Conservation (phyloP, 2,329 filamentous ascomycete genomes). For the Pseudomassariella vexata region DNA sequence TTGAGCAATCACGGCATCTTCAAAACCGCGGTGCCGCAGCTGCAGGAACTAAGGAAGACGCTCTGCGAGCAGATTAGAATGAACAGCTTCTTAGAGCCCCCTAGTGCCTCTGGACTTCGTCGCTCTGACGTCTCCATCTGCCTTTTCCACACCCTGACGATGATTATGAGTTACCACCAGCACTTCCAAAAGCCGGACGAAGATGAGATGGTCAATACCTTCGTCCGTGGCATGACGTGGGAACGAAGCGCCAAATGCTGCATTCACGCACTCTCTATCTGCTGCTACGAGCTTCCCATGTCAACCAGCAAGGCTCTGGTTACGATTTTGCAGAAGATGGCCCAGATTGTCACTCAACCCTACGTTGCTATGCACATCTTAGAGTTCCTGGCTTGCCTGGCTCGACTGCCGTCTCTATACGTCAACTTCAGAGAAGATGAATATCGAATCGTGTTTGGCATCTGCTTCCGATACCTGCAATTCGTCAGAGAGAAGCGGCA, state of each 20-base stretch:
- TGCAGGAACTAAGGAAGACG: constrained; percentile 68
- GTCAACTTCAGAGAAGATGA: constrained; percentile 88
- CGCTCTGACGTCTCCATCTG: constrained; percentile 86
- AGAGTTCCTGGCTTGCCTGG: constrained; percentile 87
- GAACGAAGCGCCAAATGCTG: constrained; percentile 86
- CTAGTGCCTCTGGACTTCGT: constrained; percentile 69
- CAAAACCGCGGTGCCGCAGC: constrained; percentile 63
- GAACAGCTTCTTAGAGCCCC: constrained; percentile 76
- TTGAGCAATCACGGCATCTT: constrained; percentile 88
- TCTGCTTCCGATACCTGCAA: constrained; percentile 90
- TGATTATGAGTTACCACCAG: constrained; percentile 84
- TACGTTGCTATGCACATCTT: constrained; percentile 90
- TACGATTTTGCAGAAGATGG: constrained; percentile 86
- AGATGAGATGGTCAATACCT: constrained; percentile 82
- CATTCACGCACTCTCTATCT: constrained; percentile 90
- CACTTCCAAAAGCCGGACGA: constrained; percentile 79
- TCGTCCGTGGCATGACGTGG: constrained; percentile 79
- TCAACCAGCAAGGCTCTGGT: constrained; percentile 83
- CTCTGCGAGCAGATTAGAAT: constrained; percentile 79
- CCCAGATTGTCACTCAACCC: constrained; percentile 90
- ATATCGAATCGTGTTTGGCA: constrained; percentile 89
- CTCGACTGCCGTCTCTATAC: constrained; percentile 77
- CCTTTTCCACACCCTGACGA: constrained; percentile 79
- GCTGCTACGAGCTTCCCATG: constrained; percentile 86
- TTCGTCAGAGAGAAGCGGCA: constrained; percentile 68